Base-by-base conservation (phyloP, 164 flowering plant genomes). In the Umbilicus rupestris region DNA sequence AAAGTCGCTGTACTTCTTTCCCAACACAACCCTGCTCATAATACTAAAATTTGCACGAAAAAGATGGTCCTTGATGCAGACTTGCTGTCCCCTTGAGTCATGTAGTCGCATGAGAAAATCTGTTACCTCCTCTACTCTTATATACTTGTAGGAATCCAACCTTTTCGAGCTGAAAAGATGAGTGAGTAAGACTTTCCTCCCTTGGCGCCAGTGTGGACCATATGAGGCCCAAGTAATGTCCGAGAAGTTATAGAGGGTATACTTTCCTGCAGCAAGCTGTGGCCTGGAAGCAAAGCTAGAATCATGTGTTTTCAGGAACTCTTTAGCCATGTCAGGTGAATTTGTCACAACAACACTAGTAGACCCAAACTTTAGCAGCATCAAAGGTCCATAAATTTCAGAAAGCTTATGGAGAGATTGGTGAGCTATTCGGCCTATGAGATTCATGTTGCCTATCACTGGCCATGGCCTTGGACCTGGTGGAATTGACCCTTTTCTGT, bases 161-260 rank as follows among this genome's bases (percentile, higher is more conserved):
- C 96, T 74, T 60, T 81, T 88, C 1, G 90, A 80, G 79, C 96
- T 90, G 75, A 90, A 90, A 3, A 92, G 80, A 73, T 81, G 84
- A 86, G 83, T 87, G 67, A 88, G 96, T 47, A 89, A 90, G 12
- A 92, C 63, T 78, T 92, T 92, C 1, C 98, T 75, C 93, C 88
- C 88, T 80, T 92, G 95, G n/a, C 96, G 80, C 96, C 96, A 92
- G 69, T 87, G 88, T 3, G 96, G 96, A n/a, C 98, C 98, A 74
- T 90, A 92, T 76, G 84, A 73, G 1, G 96, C 89, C 62, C 88
- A 90, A 0, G 96, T 95, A 92, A 92, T 87, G 75, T 92, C 96
- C 0, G 96, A 87, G 0, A 89, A 77, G 69, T 87, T 82, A 65
- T 90, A 92, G 0, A 92, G 85, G 3, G 90, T 75, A 77, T 85